Percentiles rank a stretch among this genome's conserved stretches.
Evolutionary conservation across 2,329 filamentous ascomycete genomes (phyloP).

Genomic region (Colletotrichum brevisporum): DNA sequence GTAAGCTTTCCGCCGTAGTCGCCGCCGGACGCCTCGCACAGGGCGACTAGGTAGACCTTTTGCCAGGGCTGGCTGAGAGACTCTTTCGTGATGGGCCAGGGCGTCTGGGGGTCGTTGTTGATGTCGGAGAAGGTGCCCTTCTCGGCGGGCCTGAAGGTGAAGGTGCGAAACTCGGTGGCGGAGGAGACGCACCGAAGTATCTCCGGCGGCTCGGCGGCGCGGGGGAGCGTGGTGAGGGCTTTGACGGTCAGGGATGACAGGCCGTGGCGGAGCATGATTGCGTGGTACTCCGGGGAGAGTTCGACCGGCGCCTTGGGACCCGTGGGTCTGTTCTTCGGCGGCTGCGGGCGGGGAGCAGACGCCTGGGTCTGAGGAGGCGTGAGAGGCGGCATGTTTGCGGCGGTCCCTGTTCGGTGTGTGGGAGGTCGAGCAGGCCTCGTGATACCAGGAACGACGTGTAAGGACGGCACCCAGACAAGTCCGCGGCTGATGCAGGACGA

Average conservation of each 20-base stretch:
- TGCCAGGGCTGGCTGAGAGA: constrained; percentile 73
- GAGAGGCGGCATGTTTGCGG: neutral
- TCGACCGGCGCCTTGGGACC: neutral
- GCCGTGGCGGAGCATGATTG: constrained; percentile 37
- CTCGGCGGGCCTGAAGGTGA: constrained; percentile 53
- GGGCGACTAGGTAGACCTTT: constrained; percentile 83
- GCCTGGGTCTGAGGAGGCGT: neutral
- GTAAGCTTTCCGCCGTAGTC: constrained; percentile 62
- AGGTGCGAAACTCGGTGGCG: constrained; percentile 55
- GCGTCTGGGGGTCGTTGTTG: constrained; percentile 55
- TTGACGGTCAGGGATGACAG: constrained; percentile 36
- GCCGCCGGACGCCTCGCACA: constrained; percentile 74
- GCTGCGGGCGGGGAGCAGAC: neutral
- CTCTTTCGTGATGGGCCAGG: constrained; percentile 52
- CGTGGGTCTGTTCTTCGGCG: neutral
- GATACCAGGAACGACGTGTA: no score
- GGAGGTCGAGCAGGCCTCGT: no score
- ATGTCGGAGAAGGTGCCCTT: constrained; percentile 53
- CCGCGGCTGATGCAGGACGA: no score
- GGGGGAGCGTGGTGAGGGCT: constrained; percentile 36
- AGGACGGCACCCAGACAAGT: no score
- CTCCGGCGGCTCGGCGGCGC: constrained; percentile 41
- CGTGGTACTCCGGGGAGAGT: constrained; percentile 30
- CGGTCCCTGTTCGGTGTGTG: no score
- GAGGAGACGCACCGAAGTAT: constrained; percentile 56